A percentile compares a stretch with the other conserved stretches of the same genome.
Conservation (phyloP, 768 basidiomycete species). For the Boletellus emodensis region DNA sequence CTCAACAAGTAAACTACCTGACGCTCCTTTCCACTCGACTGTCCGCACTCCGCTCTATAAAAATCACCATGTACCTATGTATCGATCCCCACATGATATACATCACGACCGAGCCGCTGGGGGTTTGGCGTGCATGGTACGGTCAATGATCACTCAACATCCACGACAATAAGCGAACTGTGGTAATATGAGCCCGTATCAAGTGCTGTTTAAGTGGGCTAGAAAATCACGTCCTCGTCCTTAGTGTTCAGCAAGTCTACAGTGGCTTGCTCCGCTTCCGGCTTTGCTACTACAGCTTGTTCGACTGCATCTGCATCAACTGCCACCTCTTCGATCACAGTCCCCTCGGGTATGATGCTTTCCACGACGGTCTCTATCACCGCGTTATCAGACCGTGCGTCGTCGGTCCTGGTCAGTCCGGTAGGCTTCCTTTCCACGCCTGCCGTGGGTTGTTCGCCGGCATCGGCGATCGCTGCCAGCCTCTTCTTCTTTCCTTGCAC, state of each 20-base stretch:
- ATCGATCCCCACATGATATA: constrained; percentile 51
- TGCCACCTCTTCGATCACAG: background rate
- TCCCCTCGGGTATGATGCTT: constrained; percentile 1
- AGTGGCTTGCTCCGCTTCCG: constrained; percentile 31
- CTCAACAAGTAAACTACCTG: constrained; percentile 22
- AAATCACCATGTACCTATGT: constrained; percentile 68
- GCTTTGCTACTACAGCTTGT: constrained; percentile 1
- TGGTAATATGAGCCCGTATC: constrained; percentile 11
- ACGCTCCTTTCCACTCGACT: constrained; percentile 5
- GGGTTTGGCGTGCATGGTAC: constrained; percentile 9
- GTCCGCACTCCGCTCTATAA: constrained; percentile 34
- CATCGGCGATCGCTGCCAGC: constrained; percentile 49
- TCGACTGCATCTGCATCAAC: constrained; percentile 30
- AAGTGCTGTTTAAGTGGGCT: constrained; percentile 15
- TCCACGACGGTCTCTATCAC: background rate
- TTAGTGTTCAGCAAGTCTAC: constrained; percentile 78
- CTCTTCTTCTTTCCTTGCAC: constrained; percentile 97
- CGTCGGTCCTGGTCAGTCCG: constrained; percentile 1
- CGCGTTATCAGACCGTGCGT: constrained; percentile 8
- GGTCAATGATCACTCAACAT: constrained; percentile 1
- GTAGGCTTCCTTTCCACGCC: constrained; percentile 7
- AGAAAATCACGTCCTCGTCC: constrained; percentile 94
- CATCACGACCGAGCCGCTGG: constrained; percentile 35
- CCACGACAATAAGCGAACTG: background rate
- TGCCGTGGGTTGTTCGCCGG: constrained; percentile 15